Conservation (phyloP, 495 filamentous ascomycete genomes). For the Lepidopterella palustris region DNA sequence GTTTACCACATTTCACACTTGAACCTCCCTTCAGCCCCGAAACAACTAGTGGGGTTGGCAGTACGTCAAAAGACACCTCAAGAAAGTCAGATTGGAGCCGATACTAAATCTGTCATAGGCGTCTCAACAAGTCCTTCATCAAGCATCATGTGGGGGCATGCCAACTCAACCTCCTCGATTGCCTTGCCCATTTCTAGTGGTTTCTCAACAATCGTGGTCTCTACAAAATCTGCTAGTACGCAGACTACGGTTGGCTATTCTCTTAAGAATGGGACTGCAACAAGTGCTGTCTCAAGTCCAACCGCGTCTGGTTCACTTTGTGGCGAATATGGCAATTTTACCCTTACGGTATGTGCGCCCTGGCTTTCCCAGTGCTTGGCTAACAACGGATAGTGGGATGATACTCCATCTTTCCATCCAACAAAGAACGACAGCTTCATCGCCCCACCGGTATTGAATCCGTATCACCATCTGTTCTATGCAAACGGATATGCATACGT, state of each 20-base stretch:
- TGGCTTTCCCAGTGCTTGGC: not conserved
- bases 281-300: not conserved
- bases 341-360: slow-evolving; percentile 9
- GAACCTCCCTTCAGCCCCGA: too few species aligned
- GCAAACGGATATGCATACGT: slow-evolving; percentile 40
- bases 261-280: not conserved
- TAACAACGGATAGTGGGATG: slow-evolving; percentile 26
- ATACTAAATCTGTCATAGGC: too few species aligned
- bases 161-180: too few species aligned
- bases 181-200: not conserved
- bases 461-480: slow-evolving; percentile 43
- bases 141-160: too few species aligned
- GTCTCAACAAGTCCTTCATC: not conserved
- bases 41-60: too few species aligned
- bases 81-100: too few species aligned
- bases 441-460: slow-evolving; percentile 40
- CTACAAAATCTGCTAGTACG: not conserved
- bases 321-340: slow-evolving; percentile 34
- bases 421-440: slow-evolving; percentile 28
- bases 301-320: slow-evolving; percentile 9
- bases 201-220: not conserved
- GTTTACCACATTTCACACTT: too few species aligned
- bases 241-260: not conserved
- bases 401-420: slow-evolving; percentile 25
- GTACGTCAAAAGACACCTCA: too few species aligned